Conservation (phyloP, 164 flowering plant species). For the Hamamelis virginiana region DNA sequence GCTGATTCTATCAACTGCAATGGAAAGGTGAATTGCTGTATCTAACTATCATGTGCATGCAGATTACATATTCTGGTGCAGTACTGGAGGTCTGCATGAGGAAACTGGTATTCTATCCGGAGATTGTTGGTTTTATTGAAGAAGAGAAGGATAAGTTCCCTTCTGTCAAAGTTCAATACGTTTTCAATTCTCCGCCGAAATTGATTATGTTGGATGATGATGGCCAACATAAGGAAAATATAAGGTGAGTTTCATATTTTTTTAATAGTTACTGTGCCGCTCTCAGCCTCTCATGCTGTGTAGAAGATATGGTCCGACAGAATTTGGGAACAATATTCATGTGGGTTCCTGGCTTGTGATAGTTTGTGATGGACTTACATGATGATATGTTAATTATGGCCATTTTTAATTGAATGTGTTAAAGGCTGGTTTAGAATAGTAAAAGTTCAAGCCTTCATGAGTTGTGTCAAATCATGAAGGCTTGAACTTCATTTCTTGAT, state of each 20-base stretch:
- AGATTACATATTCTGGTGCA: conserved; percentile 80
- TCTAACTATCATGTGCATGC: conserved; percentile 18
- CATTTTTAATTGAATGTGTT: no score
- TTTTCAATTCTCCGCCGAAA: conserved; percentile 84
- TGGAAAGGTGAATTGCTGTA: not conserved
- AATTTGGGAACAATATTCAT: no score
- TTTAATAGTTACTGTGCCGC: not conserved
- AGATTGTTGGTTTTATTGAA: conserved; percentile 81
- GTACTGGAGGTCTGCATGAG: conserved; percentile 88
- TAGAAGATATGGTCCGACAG: not conserved
- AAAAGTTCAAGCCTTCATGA: no score
- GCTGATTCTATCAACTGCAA: not conserved
- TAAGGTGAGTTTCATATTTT: conserved; percentile 50
- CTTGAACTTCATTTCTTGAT: no score
- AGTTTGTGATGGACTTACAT: no score
- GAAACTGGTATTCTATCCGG: conserved; percentile 91
- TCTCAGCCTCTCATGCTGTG: no score
- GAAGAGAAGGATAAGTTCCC: conserved; percentile 86
- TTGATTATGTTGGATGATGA: conserved; percentile 77
- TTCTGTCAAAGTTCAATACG: conserved; percentile 65
- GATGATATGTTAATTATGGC: no score
- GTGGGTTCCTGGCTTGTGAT: no score
- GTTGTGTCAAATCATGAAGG: no score
- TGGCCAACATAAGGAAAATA: conserved; percentile 68
- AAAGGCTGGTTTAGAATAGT: no score